Evolutionary conservation across 1,284 basidiomycete genomes (phyloP), one percentile per base, ranked within the genome.

Genomic region (Schizophyllum amplum): DNA sequence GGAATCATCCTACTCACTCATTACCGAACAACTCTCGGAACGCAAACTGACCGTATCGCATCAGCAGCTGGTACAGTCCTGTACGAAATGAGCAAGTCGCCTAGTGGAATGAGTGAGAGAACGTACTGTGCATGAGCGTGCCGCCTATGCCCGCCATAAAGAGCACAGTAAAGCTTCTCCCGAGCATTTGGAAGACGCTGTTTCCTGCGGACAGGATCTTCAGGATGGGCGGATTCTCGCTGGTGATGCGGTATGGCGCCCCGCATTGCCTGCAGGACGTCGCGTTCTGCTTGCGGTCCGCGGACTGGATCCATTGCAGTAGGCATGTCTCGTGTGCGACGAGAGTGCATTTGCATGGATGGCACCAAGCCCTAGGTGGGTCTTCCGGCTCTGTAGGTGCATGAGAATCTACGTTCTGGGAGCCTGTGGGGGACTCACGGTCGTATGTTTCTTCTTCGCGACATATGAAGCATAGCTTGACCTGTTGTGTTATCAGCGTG

Each of bases 221-320:
- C 26, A 91, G 72, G 0, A 80, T 47, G 9, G 70, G 55, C 0
- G 84, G 83, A 50, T 82, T 79, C 2, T 82, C 69, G 68, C 87
- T 87, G 60, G 82, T 78, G 52, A 91, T 68, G 63, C 83, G 78
- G 67, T 91, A 92, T 33, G 66, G 66, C 0, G 81, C 73, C 4
- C 81, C 77, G 61, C 89, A 92, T 62, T 91, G 90, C 0, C 90
- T 89, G 64, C 90, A 92, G 64, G 87, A 86, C 57, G 87, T 76
- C 0, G 86, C 84, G 62, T 85, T 84, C 1, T 73, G 66, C 17
- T 80, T 75, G n/a, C 75, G 78, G 1, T 89, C 84, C 5, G 87
- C 77, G 24, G 83, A 76, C 57, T 81, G 77, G 48, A 91, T 86
- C 89, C 89, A 91, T 58, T 82, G 79, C 26, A 90, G 77, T 21